phyloP scores from a whole-genome alignment of 2,329 filamentous ascomycete species.

The Diplocarpon rosae region DNA sequence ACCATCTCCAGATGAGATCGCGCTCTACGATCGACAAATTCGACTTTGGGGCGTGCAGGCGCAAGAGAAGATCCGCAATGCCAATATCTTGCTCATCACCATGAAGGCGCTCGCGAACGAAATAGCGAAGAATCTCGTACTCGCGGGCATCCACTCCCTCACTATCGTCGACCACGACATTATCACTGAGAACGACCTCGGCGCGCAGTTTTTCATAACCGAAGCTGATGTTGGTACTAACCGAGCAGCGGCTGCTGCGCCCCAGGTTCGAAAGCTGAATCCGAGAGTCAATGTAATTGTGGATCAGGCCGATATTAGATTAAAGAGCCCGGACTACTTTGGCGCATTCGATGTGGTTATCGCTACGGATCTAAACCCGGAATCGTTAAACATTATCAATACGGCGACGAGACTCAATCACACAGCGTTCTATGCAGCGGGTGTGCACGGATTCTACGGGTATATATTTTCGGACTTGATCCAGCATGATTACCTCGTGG shows the following conservation, averaged over 20 bases:
- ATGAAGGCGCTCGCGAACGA: slow-evolving; percentile 85
- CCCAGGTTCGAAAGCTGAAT: slow-evolving; percentile 76
- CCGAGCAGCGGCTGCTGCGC: slow-evolving; percentile 69
- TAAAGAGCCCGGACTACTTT: slow-evolving; percentile 66
- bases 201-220: slow-evolving; percentile 71
- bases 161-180: slow-evolving; percentile 73
- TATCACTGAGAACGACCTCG: slow-evolving; percentile 71
- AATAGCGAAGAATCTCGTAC: slow-evolving; percentile 92
- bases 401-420: slow-evolving; percentile 69
- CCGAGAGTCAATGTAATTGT: slow-evolving; percentile 70
- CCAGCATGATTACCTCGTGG: slow-evolving; percentile 78
- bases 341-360: slow-evolving; percentile 74
- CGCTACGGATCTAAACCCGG: slow-evolving; percentile 74
- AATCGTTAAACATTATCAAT: slow-evolving; percentile 69
- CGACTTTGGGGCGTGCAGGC: slow-evolving; percentile 94
- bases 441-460: slow-evolving; percentile 81
- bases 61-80: slow-evolving; percentile 81
- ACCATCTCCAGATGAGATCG: slow-evolving; percentile 66
- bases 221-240: slow-evolving; percentile 64
- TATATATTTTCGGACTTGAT: slow-evolving; percentile 93
- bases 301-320: slow-evolving; percentile 55
- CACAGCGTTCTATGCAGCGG: slow-evolving; percentile 80
- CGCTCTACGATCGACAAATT: slow-evolving; percentile 94
- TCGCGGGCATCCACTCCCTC: slow-evolving; percentile 82
- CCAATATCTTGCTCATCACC: slow-evolving; percentile 81